A percentile compares a stretch with the other conserved stretches of the same genome.
phyloP scores from a whole-genome alignment of 2,329 filamentous ascomycete genomes.

The Penicillium thymicola region DNA sequence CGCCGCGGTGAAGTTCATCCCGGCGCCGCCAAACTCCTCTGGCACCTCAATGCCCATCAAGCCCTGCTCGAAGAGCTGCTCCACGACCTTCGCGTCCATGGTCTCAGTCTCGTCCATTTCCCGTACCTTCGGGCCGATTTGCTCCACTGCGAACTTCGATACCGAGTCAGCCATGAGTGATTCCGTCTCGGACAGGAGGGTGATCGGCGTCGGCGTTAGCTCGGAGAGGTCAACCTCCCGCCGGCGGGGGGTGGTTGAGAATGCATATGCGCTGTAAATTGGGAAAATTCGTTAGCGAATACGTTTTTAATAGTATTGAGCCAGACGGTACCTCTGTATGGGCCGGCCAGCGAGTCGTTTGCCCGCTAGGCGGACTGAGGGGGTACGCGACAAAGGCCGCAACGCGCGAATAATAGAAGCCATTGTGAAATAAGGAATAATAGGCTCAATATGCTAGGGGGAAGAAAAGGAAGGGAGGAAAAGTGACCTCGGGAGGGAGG shows the following conservation, averaged over 20 bases:
- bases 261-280: slow-evolving; percentile 45
- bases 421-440: slow-evolving; percentile 36
- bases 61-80: slow-evolving; percentile 94
- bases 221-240: slow-evolving; percentile 65
- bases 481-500: background rate
- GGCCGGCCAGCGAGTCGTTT: slow-evolving; percentile 39
- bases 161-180: slow-evolving; percentile 84
- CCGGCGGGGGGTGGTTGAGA: slow-evolving; percentile 60
- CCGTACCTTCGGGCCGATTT: slow-evolving; percentile 84
- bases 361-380: slow-evolving; percentile 39
- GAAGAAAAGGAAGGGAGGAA: slow-evolving; percentile 1
- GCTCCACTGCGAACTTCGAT: slow-evolving; percentile 82
- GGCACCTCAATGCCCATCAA: slow-evolving; percentile 97
- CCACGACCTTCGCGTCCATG: slow-evolving; percentile 85
- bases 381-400: slow-evolving; percentile 45
- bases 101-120: slow-evolving; percentile 96
- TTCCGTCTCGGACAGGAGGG: slow-evolving; percentile 87
- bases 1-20: slow-evolving; percentile 97
- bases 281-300: background rate
- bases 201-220: slow-evolving; percentile 86
- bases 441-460: background rate
- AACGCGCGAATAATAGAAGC: slow-evolving; percentile 48
- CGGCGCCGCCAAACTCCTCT: slow-evolving; percentile 91
- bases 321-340: slow-evolving; percentile 38
- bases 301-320: background rate